phyloP scores from a whole-genome alignment of 345 rosid species.

The Cardamine occulta region DNA sequence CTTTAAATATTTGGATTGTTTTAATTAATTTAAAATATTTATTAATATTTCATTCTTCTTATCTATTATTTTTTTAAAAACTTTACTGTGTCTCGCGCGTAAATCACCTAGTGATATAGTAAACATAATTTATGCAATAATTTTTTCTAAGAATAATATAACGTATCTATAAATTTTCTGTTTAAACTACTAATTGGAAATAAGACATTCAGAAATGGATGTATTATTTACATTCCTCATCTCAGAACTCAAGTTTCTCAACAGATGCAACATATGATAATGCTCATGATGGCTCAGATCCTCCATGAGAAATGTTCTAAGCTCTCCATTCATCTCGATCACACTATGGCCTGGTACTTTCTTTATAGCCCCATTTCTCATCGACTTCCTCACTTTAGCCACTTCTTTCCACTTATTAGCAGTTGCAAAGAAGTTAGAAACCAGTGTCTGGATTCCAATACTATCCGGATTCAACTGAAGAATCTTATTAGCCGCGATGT shows the following conservation, averaged over 20 bases:
- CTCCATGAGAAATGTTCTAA: slow-evolving; percentile 62
- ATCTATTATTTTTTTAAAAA: too few relatives aligned
- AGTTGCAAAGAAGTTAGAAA: slow-evolving; percentile 72
- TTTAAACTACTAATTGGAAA: neutral
- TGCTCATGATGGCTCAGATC: slow-evolving; percentile 59
- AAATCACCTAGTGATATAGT: too few relatives aligned
- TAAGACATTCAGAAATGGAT: neutral
- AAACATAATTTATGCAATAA: too few relatives aligned
- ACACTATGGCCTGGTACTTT: slow-evolving; percentile 72
- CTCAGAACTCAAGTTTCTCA: slow-evolving; percentile 52
- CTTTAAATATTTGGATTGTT: too few relatives aligned
- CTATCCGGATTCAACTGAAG: slow-evolving; percentile 61
- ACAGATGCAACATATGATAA: slow-evolving; percentile 45
- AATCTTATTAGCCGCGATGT: slow-evolving; percentile 62
- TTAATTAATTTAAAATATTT: too few relatives aligned
- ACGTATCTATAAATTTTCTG: too few relatives aligned
- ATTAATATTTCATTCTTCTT: too few relatives aligned
- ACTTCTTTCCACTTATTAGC: slow-evolving; percentile 62
- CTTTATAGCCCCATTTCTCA: slow-evolving; percentile 58
- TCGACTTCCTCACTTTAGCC: slow-evolving; percentile 59
- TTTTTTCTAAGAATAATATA: too few relatives aligned
- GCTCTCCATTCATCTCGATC: slow-evolving; percentile 63
- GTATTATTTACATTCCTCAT: slow-evolving; percentile 46
- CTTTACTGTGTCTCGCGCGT: too few relatives aligned
- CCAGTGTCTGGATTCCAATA: slow-evolving; percentile 61